Evolutionary conservation across 2,329 filamentous ascomycete species (phyloP), one percentile per base, ranked within the genome.

Genomic region (Fusarium sp.): DNA sequence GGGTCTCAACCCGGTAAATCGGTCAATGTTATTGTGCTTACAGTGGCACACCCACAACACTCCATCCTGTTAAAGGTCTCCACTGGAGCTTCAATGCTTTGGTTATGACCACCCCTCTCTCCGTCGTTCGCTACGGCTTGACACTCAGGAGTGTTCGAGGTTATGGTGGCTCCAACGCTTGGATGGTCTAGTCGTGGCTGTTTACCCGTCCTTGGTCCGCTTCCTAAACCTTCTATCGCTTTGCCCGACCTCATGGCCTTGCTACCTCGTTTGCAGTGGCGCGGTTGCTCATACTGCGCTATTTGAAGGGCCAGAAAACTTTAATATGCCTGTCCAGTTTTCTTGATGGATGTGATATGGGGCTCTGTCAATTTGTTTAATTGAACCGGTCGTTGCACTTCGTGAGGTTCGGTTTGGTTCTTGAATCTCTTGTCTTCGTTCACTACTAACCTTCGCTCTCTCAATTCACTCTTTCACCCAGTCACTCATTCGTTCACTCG

Each of bases 51-150:
- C 54, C 55, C 47, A 30, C 34, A 54, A 22, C 34, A 51, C 43
- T 43, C 30, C 32, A 52, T 16, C 10, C 16, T 34, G 18, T 34
- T 34, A 22, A n/a, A 22, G 32, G 45, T 20, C 15, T 49, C 45
- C 16, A 20, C 30, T 32, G 15, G 53, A 22, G 25, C 22, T 24
- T 20, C 30, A 32, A 32, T 24, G 32, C 34, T 46, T 43, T 18
- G 24, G 48, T 40, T 64, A 73, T 66, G 13, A 12, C 47, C 66
- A 72, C 72, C 47, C 72, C 72, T 55, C 49, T 30, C 34, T 38
- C n/a, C 18, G 16, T n/a, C 32, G 22, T 41, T 18, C 45, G 16
- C 58, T 44, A 38, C 40, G 25, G 25, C 16, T 62, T 51, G 38
- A 62, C 41, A 46, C 60, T 48, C 52, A 62, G 47, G 45, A 43